Percentiles rank a stretch among this genome's conserved stretches.
phyloP scores from a whole-genome alignment of 2,329 filamentous ascomycete genomes.

The Aphanocladium album region DNA sequence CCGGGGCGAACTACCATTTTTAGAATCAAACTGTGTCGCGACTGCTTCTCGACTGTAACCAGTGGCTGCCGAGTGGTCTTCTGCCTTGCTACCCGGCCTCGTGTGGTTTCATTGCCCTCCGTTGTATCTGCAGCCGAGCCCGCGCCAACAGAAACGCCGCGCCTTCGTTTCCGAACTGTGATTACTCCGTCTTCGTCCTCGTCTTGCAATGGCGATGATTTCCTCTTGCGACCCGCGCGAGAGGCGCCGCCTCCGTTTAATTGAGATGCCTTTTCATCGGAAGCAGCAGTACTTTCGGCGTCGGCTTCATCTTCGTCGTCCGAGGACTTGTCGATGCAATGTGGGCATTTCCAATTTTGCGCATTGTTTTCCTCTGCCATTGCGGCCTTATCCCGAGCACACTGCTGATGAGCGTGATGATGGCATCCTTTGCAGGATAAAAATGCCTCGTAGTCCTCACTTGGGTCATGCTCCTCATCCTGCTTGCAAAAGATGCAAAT shows the following conservation, averaged over 20 bases:
- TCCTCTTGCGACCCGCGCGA: conserved; percentile 75
- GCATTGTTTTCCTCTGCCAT: conserved; percentile 17
- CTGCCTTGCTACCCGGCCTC: conserved; percentile 52
- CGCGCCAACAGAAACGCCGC: conserved; percentile 41
- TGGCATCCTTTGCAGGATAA: conserved; percentile 73
- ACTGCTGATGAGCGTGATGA: conserved; percentile 51
- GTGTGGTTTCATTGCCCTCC: conserved; percentile 25
- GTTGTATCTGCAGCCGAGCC: conserved; percentile 29
- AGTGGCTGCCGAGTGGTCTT: conserved; percentile 39
- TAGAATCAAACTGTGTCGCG: conserved; percentile 30
- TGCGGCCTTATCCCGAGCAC: conserved; percentile 7
- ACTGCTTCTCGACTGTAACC: conserved; percentile 37
- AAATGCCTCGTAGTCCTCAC: conserved; percentile 74
- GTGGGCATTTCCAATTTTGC: conserved; percentile 47
- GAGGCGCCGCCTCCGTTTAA: conserved; percentile 70
- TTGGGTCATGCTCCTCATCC: conserved; percentile 77
- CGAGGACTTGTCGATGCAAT: conserved; percentile 35
- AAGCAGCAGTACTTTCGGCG: conserved; percentile 18
- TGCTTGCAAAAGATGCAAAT: conserved; percentile 70
- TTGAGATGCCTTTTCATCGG: background rate
- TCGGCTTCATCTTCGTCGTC: conserved; percentile 27
- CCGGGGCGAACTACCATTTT: conserved; percentile 33
- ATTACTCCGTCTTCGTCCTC: conserved; percentile 53
- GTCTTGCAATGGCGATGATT: conserved; percentile 65
- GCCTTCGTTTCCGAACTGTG: conserved; percentile 49